These are phyloP conservation scores for Globisporangium paddicum DNA, from an alignment of 352 stramenopile genomes.

Conservation along the genomic window DNA sequence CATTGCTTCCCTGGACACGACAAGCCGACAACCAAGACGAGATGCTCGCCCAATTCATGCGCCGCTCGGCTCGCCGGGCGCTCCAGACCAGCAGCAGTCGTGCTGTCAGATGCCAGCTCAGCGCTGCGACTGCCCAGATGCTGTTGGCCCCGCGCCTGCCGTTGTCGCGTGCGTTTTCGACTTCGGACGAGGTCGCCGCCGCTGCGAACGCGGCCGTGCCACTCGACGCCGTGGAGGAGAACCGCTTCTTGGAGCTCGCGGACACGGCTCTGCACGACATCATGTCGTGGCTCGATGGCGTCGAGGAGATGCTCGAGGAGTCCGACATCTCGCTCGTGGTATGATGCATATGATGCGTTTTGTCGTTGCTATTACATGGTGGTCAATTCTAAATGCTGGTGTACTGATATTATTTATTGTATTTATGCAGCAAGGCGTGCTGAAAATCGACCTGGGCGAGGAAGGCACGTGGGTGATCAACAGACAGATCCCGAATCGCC, in stretches of 20 bases:
- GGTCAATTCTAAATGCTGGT: not conserved
- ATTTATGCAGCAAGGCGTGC: conserved; percentile 87
- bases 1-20: conserved; percentile 3
- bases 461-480: conserved; percentile 97
- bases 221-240: conserved; percentile 45
- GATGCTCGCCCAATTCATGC: conserved; percentile 10
- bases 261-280: conserved; percentile 73
- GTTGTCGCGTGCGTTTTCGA: not conserved
- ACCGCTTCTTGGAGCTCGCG: conserved; percentile 75
- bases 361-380: not conserved
- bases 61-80: conserved; percentile 4
- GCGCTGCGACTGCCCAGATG: not conserved
- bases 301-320: conserved; percentile 85
- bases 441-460: conserved; percentile 93
- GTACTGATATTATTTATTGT: not conserved
- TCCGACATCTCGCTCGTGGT: conserved; percentile 78
- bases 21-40: not conserved
- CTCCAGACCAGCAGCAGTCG: not conserved
- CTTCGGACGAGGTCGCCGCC: conserved; percentile 1
- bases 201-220: not conserved
- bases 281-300: conserved; percentile 72
- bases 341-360: conserved; percentile 4
- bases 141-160: not conserved
- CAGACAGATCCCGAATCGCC: conserved; percentile 96
- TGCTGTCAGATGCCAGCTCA: not conserved